These are phyloP conservation scores for Parmelia sp. DNA, from an alignment of 495 filamentous ascomycete genomes.

Conservation along the genomic window DNA sequence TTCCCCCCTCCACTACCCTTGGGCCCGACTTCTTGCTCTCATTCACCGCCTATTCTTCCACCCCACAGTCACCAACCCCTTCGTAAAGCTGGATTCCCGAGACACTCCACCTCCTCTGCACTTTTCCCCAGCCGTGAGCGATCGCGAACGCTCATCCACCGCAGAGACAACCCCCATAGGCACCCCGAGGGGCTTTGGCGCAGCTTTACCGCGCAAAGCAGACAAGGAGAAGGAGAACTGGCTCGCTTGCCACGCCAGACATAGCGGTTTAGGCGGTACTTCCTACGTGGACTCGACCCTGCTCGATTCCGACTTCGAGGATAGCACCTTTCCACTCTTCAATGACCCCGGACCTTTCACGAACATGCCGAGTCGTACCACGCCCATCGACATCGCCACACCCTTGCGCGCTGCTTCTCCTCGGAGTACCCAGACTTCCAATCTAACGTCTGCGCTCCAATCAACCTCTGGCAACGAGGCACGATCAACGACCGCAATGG, in stretches of 20 bases:
- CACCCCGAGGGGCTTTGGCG: slow-evolving; percentile 41
- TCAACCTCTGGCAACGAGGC: slow-evolving; percentile 38
- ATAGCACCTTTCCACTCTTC: slow-evolving; percentile 43
- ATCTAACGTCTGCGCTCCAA: slow-evolving; percentile 56
- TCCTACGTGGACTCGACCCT: slow-evolving; percentile 35
- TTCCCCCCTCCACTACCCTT: not conserved
- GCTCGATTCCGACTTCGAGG: slow-evolving; percentile 36
- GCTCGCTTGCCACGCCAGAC: slow-evolving; percentile 36
- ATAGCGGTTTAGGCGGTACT: slow-evolving; percentile 29
- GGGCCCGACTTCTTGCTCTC: not conserved
- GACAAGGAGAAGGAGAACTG: slow-evolving; percentile 39
- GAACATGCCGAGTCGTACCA: slow-evolving; percentile 47
- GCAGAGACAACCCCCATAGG: slow-evolving; percentile 40
- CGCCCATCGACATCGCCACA: slow-evolving; percentile 61
- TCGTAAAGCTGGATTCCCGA: slow-evolving; percentile 44
- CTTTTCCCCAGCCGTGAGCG: slow-evolving; percentile 37
- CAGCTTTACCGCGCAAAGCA: slow-evolving; percentile 36
- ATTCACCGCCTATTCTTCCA: slow-evolving; percentile 15
- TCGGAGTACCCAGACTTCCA: slow-evolving; percentile 53
- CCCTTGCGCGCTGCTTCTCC: slow-evolving; percentile 55
- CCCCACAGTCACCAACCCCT: not conserved
- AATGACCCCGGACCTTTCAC: slow-evolving; percentile 30
- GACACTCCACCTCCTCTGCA: slow-evolving; percentile 38
- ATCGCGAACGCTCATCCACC: slow-evolving; percentile 39
- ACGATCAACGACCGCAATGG: slow-evolving; percentile 26